Evolutionary conservation across 768 basidiomycete genomes (phyloP), one percentile per base, ranked within the genome.

Genomic region (Hortiboletus flavorubellus): DNA sequence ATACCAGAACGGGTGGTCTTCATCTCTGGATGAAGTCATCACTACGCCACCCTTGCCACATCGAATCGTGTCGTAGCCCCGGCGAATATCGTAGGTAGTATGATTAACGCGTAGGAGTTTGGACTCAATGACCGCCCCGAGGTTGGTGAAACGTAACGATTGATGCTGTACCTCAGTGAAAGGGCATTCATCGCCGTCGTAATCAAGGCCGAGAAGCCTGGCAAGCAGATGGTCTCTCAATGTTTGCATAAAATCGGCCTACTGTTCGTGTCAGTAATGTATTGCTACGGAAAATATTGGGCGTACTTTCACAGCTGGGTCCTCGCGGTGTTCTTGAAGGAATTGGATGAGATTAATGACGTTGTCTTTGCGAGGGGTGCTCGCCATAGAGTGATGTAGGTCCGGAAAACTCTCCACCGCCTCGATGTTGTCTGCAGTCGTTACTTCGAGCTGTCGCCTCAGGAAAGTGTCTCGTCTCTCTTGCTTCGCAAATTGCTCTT

Each of bases 71-170:
- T 64, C 62, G 5, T 54, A 37, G n/a, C 35, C 61, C 5, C 54
- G 21, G 5, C 49, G 41, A 7, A 67, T 21, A 23, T 66, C 59
- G 11, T 66, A 67, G 1, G 60, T 66, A 3, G 58, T 62, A 15
- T 66, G 62, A 23, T 46, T 39, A 1, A 64, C 8, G 1, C 34
- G 55, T 5, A 61, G 2, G 1, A 51, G 2, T 43, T 51, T 51
- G 1, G 50, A 51, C 41, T 51, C 41, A 5, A 51, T 8, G 7
- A 51, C 50, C 5, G 26, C 26, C 26, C 26, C 5, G 2, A 26
- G 26, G 26, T 26, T 35, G 29, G 16, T 34, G 1, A 60, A 18
- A 4, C 37, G 29, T 2, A 54, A 26, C 26, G 26, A 26, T 26
- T 6, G 5, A 12, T 8, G 4, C 42, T 34, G 9, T 45, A 53